phyloP scores from a whole-genome alignment of 2,329 filamentous ascomycete genomes.

The Chaetomium strumarium region DNA sequence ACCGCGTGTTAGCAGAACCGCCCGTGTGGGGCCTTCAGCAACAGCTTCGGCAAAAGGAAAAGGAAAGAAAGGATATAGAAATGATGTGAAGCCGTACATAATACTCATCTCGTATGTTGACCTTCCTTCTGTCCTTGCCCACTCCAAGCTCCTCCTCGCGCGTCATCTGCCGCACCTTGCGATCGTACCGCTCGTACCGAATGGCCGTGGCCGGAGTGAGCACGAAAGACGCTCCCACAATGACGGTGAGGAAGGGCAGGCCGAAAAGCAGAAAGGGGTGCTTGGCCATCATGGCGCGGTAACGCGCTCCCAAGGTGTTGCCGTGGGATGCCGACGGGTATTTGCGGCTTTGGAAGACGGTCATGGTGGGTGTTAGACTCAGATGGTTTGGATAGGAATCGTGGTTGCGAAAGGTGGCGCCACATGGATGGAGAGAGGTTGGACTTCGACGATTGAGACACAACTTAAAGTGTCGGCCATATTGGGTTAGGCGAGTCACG shows the following conservation, averaged over 20 bases:
- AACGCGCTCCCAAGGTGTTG: slow-evolving; percentile 65
- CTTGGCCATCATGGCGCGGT: slow-evolving; percentile 67
- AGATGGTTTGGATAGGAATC: neutral
- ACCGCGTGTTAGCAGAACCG: neutral
- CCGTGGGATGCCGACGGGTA: slow-evolving; percentile 62
- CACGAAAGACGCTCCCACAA: slow-evolving; percentile 88
- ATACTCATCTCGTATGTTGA: slow-evolving; percentile 81
- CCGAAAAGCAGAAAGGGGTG: slow-evolving; percentile 92
- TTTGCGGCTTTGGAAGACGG: slow-evolving; percentile 61
- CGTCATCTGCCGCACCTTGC: slow-evolving; percentile 77
- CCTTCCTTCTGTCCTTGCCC: slow-evolving; percentile 61
- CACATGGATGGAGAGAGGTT: too few species aligned
- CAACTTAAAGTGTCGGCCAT: too few species aligned
- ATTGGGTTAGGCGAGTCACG: too few species aligned
- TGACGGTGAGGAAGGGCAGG: slow-evolving; percentile 82
- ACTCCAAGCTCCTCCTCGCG: slow-evolving; percentile 83
- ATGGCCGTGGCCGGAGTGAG: slow-evolving; percentile 90
- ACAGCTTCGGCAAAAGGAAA: slow-evolving; percentile 1
- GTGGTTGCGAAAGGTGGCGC: neutral
- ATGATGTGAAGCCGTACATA: slow-evolving; percentile 53
- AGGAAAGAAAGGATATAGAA: neutral
- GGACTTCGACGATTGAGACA: too few species aligned
- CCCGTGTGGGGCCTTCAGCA: neutral
- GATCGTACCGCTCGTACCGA: slow-evolving; percentile 88
- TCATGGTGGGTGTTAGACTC: slow-evolving; percentile 52